Evolutionary conservation across 352 stramenopile genomes (phyloP).

Genomic region (Plasmopara viticola): DNA sequence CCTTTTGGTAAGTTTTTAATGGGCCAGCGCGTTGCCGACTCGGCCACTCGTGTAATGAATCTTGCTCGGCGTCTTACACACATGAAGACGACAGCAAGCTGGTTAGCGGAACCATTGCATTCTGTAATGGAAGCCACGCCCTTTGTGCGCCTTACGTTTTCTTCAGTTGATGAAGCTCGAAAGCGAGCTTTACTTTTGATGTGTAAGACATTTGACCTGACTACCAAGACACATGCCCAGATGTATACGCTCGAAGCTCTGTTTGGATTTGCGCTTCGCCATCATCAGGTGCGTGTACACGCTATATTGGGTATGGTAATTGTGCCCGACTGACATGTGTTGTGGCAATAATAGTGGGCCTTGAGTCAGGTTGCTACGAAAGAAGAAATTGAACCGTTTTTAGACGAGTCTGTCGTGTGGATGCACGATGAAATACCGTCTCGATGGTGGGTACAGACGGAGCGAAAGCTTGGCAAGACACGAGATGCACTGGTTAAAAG

Average conservation of each 20-base stretch:
- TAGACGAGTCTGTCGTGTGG: constrained; percentile 30
- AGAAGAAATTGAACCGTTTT: constrained; percentile 27
- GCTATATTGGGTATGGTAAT: background rate
- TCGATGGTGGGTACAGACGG: constrained; percentile 33
- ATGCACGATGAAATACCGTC: constrained; percentile 38
- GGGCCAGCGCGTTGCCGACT: constrained; percentile 30
- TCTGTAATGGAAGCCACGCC: constrained; percentile 29
- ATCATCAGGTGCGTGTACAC: constrained; percentile 40
- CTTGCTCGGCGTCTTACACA: constrained; percentile 30
- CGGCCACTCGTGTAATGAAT: constrained; percentile 37
- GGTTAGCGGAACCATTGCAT: constrained; percentile 23
- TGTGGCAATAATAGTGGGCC: constrained; percentile 33
- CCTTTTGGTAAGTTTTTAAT: constrained; percentile 34
- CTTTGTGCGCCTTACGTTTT: constrained; percentile 66
- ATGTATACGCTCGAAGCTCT: constrained; percentile 63
- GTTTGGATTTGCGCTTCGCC: constrained; percentile 37
- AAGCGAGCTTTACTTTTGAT: constrained; percentile 60
- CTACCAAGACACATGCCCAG: constrained; percentile 44
- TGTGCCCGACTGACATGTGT: constrained; percentile 4
- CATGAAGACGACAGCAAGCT: constrained; percentile 22
- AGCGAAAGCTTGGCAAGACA: constrained; percentile 20
- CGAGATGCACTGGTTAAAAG: background rate
- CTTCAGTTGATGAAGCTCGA: constrained; percentile 59
- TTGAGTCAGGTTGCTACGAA: constrained; percentile 33
- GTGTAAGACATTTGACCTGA: constrained; percentile 70